Evolutionary conservation across 1,139 yeast genomes (phyloP), one percentile per base, ranked within the genome.

Genomic region (Yamadazyma taylorii): DNA sequence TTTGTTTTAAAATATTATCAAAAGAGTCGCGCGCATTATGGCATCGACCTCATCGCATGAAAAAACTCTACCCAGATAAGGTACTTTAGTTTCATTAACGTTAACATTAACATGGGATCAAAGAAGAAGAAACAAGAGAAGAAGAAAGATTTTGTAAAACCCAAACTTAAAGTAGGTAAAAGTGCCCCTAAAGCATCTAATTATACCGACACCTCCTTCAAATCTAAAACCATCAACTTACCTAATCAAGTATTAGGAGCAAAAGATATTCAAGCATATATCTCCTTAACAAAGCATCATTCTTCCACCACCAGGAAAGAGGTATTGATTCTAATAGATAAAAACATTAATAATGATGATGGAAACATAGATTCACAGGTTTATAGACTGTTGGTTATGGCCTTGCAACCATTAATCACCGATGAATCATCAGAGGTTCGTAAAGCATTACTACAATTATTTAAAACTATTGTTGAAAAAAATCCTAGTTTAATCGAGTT

Each of bases 141-240:
- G 64, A 73, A 73, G 50, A 84, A 82, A 63, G 94, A 85, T 54
- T 85, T 85, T 56, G 75, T 66, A 33, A 92, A 90, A 66, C 76
- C 83, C 43, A 90, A 88, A 67, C 75, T 92, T 35, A 84, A 77
- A 55, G 97, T 92, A 28, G 99, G 99, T 39, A 92, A 92, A 60
- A 70, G 84, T 2, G 78, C 79, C 6, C 30, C 30, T 6, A 78
- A 77, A 45, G 79, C 90, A 3, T 77, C 79, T 24, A 88, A 87
- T 56, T 78, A 74, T 42, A 92, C 98, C 5, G 92, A 85, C 51
- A 87, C 96, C 0, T 81, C 92, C 0, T 90, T 90, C 61, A 78
- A 75, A 35, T 81, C 96, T n/a, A 85, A 80, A 44, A 59, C 83
- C 24, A 82, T 86, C 42, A 74, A 81, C 13, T 63, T 85, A 16